These are phyloP conservation scores for Tubosaeta sp. DNA, from an alignment of 768 basidiomycete genomes.

Conservation along the genomic window DNA sequence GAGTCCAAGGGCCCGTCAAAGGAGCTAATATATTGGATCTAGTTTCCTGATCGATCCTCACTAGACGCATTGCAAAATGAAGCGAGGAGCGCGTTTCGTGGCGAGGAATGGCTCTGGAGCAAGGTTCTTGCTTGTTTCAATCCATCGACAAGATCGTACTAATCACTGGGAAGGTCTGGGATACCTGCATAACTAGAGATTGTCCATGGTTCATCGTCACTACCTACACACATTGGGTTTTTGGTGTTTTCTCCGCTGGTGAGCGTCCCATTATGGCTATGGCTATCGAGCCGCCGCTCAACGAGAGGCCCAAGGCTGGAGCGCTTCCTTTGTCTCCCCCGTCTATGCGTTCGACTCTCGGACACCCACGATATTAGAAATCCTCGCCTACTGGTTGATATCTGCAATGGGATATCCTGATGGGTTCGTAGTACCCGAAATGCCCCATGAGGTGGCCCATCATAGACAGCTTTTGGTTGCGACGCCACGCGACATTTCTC, in stretches of 20 bases:
- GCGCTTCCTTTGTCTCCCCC: constrained; percentile 46
- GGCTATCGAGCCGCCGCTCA: background rate
- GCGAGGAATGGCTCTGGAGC: constrained; percentile 51
- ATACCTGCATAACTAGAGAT: constrained; percentile 33
- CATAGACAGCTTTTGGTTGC: constrained; percentile 25
- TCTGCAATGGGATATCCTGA: constrained; percentile 44
- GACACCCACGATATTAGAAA: constrained; percentile 48
- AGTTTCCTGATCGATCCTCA: constrained; percentile 20
- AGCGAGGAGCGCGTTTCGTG: constrained; percentile 21
- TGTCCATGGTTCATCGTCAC: constrained; percentile 41
- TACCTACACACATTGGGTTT: constrained; percentile 41
- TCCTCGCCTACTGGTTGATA: constrained; percentile 51
- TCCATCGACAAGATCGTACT: background rate
- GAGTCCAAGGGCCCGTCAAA: background rate
- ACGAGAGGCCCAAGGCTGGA: constrained; percentile 42
- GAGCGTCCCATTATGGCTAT: constrained; percentile 2
- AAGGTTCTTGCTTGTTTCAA: constrained; percentile 32
- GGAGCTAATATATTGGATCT: background rate
- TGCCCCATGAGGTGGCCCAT: constrained; percentile 15
- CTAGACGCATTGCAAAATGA: constrained; percentile 1
- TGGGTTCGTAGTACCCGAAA: constrained; percentile 28
- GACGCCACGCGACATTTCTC: constrained; percentile 24
- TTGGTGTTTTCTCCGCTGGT: constrained; percentile 41
- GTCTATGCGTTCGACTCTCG: constrained; percentile 38
- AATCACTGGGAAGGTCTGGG: constrained; percentile 33